A percentile compares a stretch with the other conserved stretches of the same genome.
These are phyloP conservation scores for Dendrobium chrysotoxum DNA, from an alignment of 106 monocot genomes.

Conservation along the genomic window DNA sequence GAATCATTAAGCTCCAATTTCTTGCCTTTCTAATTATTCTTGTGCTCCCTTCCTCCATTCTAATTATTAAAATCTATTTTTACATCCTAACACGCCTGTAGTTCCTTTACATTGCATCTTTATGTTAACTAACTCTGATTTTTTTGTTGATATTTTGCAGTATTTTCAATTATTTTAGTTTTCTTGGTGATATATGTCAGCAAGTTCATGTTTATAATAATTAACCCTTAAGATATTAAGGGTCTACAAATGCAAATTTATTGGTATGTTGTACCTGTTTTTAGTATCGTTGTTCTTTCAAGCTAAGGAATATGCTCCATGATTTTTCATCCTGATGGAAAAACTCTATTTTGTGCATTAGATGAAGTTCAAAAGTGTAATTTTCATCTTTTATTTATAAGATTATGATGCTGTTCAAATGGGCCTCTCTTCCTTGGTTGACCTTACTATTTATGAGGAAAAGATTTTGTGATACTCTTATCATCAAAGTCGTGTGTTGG, in stretches of 20 bases:
- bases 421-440: conserved; percentile 69
- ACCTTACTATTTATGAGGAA: conserved; percentile 78
- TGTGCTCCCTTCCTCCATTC: no score
- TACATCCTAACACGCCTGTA: neutral
- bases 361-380: conserved; percentile 63
- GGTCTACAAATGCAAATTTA: neutral
- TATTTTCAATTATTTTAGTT: no score
- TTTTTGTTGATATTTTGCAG: neutral
- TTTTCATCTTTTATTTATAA: neutral
- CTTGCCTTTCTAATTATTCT: no score
- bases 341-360: conserved; percentile 78
- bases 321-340: conserved; percentile 95
- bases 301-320: conserved; percentile 64
- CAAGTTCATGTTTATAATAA: neutral
- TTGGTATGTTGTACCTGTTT: neutral
- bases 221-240: neutral
- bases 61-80: no score
- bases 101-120: neutral
- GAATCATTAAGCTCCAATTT: no score
- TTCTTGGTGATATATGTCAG: no score
- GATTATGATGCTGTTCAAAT: conserved; percentile 76
- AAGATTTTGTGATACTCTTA: conserved; percentile 84
- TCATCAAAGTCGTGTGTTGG: conserved; percentile 51
- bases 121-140: neutral
- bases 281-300: conserved; percentile 11